Evolutionary conservation across 1,139 yeast genomes (phyloP).

Genomic region (Hemisphaericaspora subhashii): DNA sequence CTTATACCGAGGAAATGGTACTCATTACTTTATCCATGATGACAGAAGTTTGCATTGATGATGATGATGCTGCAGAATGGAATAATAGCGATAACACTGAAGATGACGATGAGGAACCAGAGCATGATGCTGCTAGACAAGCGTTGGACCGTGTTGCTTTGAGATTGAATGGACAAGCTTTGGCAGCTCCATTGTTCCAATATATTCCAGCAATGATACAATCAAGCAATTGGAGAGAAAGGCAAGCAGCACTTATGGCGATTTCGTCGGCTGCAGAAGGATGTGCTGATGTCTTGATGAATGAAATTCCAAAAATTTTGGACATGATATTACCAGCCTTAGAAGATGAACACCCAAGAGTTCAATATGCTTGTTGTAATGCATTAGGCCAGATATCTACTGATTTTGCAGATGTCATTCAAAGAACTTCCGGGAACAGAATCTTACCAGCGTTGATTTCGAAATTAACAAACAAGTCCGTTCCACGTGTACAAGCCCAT

Average conservation of each 20-base stretch:
- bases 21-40: conserved; percentile 76
- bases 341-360: conserved; percentile 85
- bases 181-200: conserved; percentile 85
- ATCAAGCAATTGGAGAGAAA: conserved; percentile 84
- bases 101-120: conserved; percentile 83
- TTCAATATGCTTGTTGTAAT: conserved; percentile 95
- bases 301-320: conserved; percentile 77
- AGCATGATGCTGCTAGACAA: conserved; percentile 90
- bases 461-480: conserved; percentile 66
- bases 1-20: conserved; percentile 72
- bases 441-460: conserved; percentile 88
- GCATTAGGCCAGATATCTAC: conserved; percentile 98
- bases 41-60: conserved; percentile 90
- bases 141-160: conserved; percentile 87
- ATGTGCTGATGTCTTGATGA: conserved; percentile 82
- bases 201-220: conserved; percentile 80
- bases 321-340: conserved; percentile 83
- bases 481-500: conserved; percentile 93
- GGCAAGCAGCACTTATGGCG: conserved; percentile 97
- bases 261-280: conserved; percentile 97
- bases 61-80: conserved; percentile 87
- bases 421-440: conserved; percentile 73
- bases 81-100: conserved; percentile 76
- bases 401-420: conserved; percentile 88
- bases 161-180: conserved; percentile 76